Conservation (phyloP, 352 stramenopile genomes). For the Pilasporangium apinafurcum region DNA sequence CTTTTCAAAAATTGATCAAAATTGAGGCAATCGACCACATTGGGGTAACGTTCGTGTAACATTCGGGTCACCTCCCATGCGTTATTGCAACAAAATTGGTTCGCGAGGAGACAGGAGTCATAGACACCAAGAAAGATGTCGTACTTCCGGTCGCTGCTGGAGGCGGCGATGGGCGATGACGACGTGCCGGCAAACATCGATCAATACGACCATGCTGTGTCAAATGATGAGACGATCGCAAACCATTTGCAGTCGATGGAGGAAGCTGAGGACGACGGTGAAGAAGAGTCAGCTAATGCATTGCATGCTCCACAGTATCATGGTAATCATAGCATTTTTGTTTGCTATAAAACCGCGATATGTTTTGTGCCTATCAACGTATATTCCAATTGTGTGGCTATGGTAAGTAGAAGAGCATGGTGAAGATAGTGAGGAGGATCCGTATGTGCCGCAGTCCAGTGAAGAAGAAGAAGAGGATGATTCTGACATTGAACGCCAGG, state of each 20-base stretch:
- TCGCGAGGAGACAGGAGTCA: neutral
- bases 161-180: conserved; percentile 70
- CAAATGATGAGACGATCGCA: conserved; percentile 15
- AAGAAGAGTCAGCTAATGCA: conserved; percentile 3
- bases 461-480: conserved; percentile 74
- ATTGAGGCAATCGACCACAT: conserved; percentile 4
- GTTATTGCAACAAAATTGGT: too few relatives aligned
- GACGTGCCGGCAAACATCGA: conserved; percentile 43
- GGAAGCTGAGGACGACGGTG: conserved; percentile 3
- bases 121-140: conserved; percentile 31
- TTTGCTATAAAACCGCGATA: neutral
- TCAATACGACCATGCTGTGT: conserved; percentile 27
- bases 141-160: conserved; percentile 77
- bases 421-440: conserved; percentile 40
- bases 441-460: conserved; percentile 54
- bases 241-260: conserved; percentile 1
- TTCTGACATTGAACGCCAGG: conserved; percentile 76
- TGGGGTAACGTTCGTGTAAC: conserved; percentile 20
- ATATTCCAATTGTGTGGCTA: neutral
- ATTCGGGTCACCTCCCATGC: too few relatives aligned
- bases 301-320: neutral
- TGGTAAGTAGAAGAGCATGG: conserved; percentile 6
- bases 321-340: neutral
- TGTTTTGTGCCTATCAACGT: neutral
- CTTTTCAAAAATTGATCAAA: conserved; percentile 10